Percentiles rank a stretch among this genome's conserved stretches.
Conservation (phyloP, 495 filamentous ascomycete genomes). For the Podospora bellae-mahoneyi region DNA sequence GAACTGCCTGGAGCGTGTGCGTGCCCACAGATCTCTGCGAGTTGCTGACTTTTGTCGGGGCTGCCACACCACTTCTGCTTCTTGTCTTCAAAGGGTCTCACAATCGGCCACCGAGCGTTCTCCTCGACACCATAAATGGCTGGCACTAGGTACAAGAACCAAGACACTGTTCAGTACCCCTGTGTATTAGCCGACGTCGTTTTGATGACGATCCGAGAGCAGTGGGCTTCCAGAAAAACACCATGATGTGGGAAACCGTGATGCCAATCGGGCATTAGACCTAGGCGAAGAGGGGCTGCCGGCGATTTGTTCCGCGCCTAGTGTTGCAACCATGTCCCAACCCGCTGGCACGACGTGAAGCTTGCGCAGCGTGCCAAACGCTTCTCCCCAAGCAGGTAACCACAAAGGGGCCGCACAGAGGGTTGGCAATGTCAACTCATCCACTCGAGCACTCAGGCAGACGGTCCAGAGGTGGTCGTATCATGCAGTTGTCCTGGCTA, state of each 20-base stretch:
- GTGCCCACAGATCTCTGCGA: not conserved
- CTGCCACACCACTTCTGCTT: not conserved
- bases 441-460: not conserved
- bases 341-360: not conserved
- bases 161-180: not conserved
- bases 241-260: not conserved
- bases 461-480: not conserved
- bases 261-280: not conserved
- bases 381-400: not conserved
- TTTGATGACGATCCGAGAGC: not conserved
- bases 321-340: constrained; percentile 3
- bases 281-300: not conserved
- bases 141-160: too few species aligned
- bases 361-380: not conserved
- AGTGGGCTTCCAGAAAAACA: not conserved
- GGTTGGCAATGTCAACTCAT: not conserved
- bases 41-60: not conserved
- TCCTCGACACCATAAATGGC: not conserved
- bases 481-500: too few species aligned
- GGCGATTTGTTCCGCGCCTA: not conserved
- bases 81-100: not conserved
- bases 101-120: not conserved
- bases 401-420: not conserved
- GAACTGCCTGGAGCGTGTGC: not conserved
- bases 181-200: not conserved